Percentiles rank a stretch among this genome's conserved stretches.
These are phyloP conservation scores for Hsuehochloa calcarea DNA, from an alignment of 176 grass and related monocot species.

Conservation along the genomic window DNA sequence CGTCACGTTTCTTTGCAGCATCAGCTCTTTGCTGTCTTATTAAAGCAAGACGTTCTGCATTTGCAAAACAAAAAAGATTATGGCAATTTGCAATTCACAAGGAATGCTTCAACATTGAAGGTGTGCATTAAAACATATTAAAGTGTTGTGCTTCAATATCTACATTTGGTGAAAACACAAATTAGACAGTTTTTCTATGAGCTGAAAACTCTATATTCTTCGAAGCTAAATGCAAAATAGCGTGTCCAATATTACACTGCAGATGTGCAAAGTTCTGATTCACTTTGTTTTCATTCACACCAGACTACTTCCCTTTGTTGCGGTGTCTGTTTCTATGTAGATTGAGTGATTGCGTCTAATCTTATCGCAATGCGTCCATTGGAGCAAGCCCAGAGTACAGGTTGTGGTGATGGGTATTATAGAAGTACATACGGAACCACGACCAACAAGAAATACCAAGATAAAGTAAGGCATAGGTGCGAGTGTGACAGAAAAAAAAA, in stretches of 20 bases:
- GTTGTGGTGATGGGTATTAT: background rate
- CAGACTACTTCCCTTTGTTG: background rate
- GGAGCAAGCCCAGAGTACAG: background rate
- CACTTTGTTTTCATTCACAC: background rate
- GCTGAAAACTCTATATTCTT: background rate
- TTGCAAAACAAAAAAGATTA: conserved; percentile 31
- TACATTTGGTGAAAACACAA: background rate
- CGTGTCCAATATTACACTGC: background rate
- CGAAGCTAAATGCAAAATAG: background rate
- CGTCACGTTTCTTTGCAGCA: conserved; percentile 92
- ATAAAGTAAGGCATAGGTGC: background rate
- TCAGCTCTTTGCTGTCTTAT: conserved; percentile 90
- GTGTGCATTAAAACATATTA: background rate
- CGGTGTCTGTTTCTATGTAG: background rate
- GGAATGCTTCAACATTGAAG: conserved; percentile 14
- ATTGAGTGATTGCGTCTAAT: background rate
- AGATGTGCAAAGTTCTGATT: background rate
- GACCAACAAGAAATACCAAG: background rate
- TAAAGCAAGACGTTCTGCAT: conserved; percentile 93
- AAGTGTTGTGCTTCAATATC: background rate
- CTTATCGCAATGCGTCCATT: conserved; percentile 10
- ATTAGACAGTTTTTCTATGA: background rate
- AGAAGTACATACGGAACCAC: background rate
- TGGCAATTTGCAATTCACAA: background rate
- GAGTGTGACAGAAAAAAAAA: conserved; percentile 37